Evolutionary conservation across 1,284 basidiomycete species (phyloP), one percentile per base, ranked within the genome.

Genomic region (Ustilago hordei): DNA sequence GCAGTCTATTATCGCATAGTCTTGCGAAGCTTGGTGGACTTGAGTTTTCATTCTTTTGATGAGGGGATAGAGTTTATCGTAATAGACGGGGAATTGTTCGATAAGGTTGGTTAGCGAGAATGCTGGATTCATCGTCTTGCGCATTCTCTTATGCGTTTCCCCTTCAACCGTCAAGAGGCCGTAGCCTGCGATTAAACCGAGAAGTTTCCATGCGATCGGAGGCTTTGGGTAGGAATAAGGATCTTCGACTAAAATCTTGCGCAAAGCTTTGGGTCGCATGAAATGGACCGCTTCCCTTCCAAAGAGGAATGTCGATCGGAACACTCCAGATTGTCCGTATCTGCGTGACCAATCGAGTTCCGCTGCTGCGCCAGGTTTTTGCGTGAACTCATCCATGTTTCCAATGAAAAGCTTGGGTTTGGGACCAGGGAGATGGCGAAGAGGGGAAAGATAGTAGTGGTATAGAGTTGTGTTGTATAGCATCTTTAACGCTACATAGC

Each of bases 71-170:
- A 81, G 64, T 52, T 76, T 75, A 32, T 61, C 62, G 41, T 81
- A 76, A 75, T 82, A 82, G n/a, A 75, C 64, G 4, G 79, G 75
- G 60, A 78, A 80, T 47, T 81, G 80, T 17, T 75, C 76, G 55
- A 79, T 70, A 9, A 82, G 60, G 39, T 77, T 72, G 45, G 69
- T 77, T 43, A 81, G 58, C 31, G 76, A 72, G 53, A 82, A 82
- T 7, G 81, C 81, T 11, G 71, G 78, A 56, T 82, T 82, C 79
- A 82, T 81, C 19, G 68, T 79, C 61, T 76, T 74, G n/a, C 81
- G 58, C 65, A 82, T 70, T 59, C 75, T 75, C 38, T 66, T 64
- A 57, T 82, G 81, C 35, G 70, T 76, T 13, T 75, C 69, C 17
- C 78, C 79, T 57, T 82, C 81, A 1, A 77, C 64, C 8, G 77